Base-by-base conservation (phyloP, 2,329 filamentous ascomycete genomes). In the Neonectria coccinea region DNA sequence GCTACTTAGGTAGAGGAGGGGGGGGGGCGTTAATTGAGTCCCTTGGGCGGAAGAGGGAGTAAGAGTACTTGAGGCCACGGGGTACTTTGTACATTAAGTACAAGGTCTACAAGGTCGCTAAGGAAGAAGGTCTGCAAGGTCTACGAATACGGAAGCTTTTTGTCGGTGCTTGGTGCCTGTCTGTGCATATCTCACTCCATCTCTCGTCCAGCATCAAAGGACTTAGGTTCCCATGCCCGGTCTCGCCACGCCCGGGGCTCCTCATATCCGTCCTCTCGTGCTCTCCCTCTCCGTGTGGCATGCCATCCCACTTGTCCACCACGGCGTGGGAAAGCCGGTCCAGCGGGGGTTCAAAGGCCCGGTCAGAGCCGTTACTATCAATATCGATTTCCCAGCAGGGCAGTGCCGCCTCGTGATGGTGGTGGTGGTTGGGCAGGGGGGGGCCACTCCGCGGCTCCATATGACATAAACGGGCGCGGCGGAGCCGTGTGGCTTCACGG, bases 401-500 rank as follows among this genome's bases (percentile, higher is more conserved):
- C 51, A 61, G 66, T 50, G 62, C 61, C 63, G 65, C 59, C 68
- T 69, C 56, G 56, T 54, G 22, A 58, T 72, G 22, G 57, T 42
- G 48, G 57, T 42, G 48, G 33, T 20, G 59, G 59, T 44, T 36
- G 55, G 51, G 62, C 39, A 42, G 55, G 60, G 57, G 60, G 57
- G 57, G 50, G 61, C 11, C 31, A 51, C 20, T 22, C 42, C 36
- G 25, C 42, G 41, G 41, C 29, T 33, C 54, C 56, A 65, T 62
- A 67, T 70, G 62, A 69, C 67, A 73, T 71, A 68, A 66, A 29
- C 42, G 58, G 66, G 70, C 67, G 70, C 67, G 70, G 70, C 70
- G 69, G 65, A 70, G 65, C 62, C 55, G 56, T 62, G 56, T 53
- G 53, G 22, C 44, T 59, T 59, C 61, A 56, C 51, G 48, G 66